Evolutionary conservation across 2,329 filamentous ascomycete species (phyloP), one percentile per base, ranked within the genome.

Genomic region (Hypoxylon sp.): DNA sequence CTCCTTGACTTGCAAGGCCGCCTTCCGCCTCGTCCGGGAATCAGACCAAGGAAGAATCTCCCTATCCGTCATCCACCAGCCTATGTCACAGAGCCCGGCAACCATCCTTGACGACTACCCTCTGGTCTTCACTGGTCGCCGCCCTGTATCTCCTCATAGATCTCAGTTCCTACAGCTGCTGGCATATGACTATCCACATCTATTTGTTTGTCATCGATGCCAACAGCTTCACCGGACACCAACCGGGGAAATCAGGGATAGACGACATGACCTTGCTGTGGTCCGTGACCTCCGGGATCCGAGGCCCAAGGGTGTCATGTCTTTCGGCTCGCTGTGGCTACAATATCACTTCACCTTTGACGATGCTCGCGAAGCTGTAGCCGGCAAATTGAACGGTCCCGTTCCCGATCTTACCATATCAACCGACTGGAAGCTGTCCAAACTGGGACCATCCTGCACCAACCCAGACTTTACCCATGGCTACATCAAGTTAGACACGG

Each of bases 401-500:
- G 5, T 42, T 12, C 7, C 52, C 4, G 17, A 40, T 13, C 17
- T 57, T 2, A 5, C 42, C 8, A 46, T 57, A 44, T 44, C 50
- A 4, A 51, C 50, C 26, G 32, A 50, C 25, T 57, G 54, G 54
- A 48, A 55, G 29, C 41, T 51, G 13, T 31, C 45, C 7, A 47
- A 16, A 26, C 34, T 57, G 16, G 51, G 54, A n/a, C 17, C 45
- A 2, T 20, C 25, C 21, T 57, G 54, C 17, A 41, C 31, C 25
- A 57, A 57, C 31, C 50, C 54, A 2, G 21, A 54, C 4, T 34
- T 44, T 17, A 23, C 43, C 7, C 40, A 54, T 20, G 54, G 54
- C 8, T 57, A 54, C 8, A 29, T 48, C 25, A 57, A 57, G 38
- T 20, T 57, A 4, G 50, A 57, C 26, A 48, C 45, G 6, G 54